Evolutionary conservation across 129 eudicot genomes (phyloP).

Genomic region (Gnaphalium uliginosum): DNA sequence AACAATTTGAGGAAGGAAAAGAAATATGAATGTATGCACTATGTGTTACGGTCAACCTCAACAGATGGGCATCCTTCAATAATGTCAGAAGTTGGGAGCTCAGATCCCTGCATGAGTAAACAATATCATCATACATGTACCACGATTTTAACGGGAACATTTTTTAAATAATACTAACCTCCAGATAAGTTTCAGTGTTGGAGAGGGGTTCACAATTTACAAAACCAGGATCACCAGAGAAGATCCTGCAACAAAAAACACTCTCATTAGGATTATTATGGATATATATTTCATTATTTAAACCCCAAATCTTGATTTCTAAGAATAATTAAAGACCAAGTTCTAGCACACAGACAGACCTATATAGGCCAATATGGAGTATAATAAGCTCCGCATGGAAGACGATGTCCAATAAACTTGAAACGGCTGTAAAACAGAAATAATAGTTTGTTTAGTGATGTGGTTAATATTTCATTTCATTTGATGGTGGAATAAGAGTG

Average conservation of each 20-base stretch:
- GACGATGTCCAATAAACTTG: conserved; percentile 37
- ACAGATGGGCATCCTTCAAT: conserved; percentile 30
- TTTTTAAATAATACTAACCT: conserved; percentile 42
- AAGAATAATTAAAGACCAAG: conserved; percentile 11
- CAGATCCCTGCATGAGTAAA: conserved; percentile 41
- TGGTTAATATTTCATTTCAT: neutral
- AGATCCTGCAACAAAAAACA: conserved; percentile 46
- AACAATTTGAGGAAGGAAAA: neutral
- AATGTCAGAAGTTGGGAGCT: conserved; percentile 23
- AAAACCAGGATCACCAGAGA: conserved; percentile 61
- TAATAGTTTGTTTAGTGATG: neutral
- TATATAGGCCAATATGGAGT: conserved; percentile 46
- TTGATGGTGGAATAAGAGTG: neutral
- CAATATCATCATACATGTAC: conserved; percentile 5
- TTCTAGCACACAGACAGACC: conserved; percentile 37
- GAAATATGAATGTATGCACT: neutral
- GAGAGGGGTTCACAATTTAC: conserved; percentile 39
- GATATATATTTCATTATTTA: conserved; percentile 13
- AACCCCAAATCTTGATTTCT: neutral
- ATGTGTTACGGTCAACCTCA: conserved; percentile 37
- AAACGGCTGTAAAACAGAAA: conserved; percentile 40
- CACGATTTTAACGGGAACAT: conserved; percentile 12
- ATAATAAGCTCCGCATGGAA: conserved; percentile 39
- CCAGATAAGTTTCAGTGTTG: conserved; percentile 37
- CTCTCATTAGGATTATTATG: conserved; percentile 14